These are phyloP conservation scores for Capsicum baccatum DNA, from an alignment of 257 asterid genomes.

Conservation along the genomic window DNA sequence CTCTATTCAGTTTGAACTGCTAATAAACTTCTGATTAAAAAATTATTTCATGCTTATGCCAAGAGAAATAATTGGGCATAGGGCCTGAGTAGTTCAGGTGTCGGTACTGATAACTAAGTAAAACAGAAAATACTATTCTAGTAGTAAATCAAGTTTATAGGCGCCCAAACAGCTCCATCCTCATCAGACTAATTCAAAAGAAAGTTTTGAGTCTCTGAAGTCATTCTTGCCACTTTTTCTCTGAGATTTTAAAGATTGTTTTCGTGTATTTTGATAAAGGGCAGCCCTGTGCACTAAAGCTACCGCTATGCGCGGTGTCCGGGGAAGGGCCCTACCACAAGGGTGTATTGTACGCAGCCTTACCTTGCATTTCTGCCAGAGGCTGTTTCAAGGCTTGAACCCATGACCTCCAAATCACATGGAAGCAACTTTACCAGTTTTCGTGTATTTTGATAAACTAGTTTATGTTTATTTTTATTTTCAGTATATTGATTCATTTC, in stretches of 20 bases:
- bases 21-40: not conserved
- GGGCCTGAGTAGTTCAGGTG: not conserved
- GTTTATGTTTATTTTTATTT: not conserved
- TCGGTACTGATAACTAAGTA: not conserved
- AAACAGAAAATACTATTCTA: not conserved
- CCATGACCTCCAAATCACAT: no score
- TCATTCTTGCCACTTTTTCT: not conserved
- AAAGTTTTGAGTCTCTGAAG: not conserved
- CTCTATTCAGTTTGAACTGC: not conserved
- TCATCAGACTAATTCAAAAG: not conserved
- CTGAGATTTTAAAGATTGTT: slow-evolving; percentile 16
- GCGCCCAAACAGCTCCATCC: not conserved
- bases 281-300: no score
- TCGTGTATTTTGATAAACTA: slow-evolving; percentile 17
- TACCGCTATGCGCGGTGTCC: no score
- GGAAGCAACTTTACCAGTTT: not conserved
- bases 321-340: no score
- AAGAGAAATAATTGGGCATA: not conserved
- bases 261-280: slow-evolving; percentile 17
- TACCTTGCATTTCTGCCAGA: no score
- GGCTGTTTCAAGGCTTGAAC: no score
- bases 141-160: slow-evolving; percentile 1
- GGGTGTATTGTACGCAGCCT: no score
- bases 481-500: not conserved
- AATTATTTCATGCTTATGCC: not conserved